Evolutionary conservation across 139 green algal genomes (phyloP).

Genomic region (Chlorella ohadii): DNA sequence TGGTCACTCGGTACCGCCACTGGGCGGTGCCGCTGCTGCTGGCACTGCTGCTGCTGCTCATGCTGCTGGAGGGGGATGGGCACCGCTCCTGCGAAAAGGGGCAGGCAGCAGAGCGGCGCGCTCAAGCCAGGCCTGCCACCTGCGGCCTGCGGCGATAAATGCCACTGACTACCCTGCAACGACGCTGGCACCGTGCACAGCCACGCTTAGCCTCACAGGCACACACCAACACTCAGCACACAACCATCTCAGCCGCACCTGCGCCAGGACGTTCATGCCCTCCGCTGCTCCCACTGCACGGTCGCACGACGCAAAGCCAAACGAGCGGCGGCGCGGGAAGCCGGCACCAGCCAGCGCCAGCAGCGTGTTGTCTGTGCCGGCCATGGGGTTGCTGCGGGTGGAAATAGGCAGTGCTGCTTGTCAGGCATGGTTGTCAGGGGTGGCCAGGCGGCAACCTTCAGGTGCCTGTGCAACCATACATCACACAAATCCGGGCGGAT

Average conservation of each 20-base stretch:
- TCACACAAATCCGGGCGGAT: no score
- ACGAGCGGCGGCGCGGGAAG: conserved; percentile 64
- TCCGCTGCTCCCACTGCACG: conserved; percentile 91
- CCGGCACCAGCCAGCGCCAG: conserved; percentile 91
- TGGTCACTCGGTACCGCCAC: conserved; percentile 85
- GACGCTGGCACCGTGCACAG: no score
- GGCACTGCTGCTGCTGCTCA: not conserved
- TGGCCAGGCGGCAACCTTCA: not conserved
- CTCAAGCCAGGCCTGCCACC: no score
- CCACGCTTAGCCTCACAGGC: no score
- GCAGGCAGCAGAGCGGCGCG: no score
- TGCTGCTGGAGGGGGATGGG: not conserved
- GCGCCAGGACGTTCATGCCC: conserved; percentile 96
- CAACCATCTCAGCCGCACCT: conserved; percentile 31
- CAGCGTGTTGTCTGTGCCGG: conserved; percentile 93
- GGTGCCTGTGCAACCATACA: not conserved
- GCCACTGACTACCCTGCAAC: no score
- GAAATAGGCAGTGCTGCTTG: not conserved
- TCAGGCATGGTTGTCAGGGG: not conserved
- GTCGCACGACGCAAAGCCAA: conserved; percentile 97
- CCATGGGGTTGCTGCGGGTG: conserved; percentile 94
- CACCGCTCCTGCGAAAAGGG: not conserved
- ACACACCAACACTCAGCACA: no score
- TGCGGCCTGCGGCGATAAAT: no score
- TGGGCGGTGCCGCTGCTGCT: not conserved